Conservation (phyloP, 768 basidiomycete genomes). For the Pisolithus marmoratus region DNA sequence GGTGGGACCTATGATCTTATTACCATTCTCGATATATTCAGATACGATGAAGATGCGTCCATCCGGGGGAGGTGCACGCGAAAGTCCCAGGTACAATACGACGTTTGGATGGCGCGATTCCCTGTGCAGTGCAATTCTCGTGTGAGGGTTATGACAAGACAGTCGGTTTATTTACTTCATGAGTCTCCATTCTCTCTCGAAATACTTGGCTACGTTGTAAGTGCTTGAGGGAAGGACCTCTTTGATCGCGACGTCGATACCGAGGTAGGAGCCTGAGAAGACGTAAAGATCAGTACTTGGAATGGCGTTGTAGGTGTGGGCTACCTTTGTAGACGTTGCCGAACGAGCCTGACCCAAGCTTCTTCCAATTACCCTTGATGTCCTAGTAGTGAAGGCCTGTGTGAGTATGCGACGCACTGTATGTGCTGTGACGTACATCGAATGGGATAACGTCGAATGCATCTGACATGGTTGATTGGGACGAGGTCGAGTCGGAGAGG, state of each 20-base stretch:
- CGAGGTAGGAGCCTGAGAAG: slow-evolving; percentile 76
- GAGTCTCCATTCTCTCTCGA: slow-evolving; percentile 96
- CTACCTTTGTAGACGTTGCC: slow-evolving; percentile 85
- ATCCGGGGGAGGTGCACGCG: slow-evolving; percentile 69
- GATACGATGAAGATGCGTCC: slow-evolving; percentile 91
- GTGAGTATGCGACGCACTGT: not conserved
- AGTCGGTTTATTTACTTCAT: slow-evolving; percentile 63
- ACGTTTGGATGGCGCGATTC: slow-evolving; percentile 91
- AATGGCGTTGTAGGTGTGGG: slow-evolving; percentile 7
- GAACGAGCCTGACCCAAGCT: slow-evolving; percentile 88
- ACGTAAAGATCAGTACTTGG: slow-evolving; percentile 4
- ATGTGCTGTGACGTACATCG: slow-evolving; percentile 42
- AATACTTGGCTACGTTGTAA: slow-evolving; percentile 96
- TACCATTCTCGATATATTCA: slow-evolving; percentile 86
- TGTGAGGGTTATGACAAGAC: slow-evolving; percentile 1
- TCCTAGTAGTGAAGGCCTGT: slow-evolving; percentile 43
- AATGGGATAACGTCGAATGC: slow-evolving; percentile 87
- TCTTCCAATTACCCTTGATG: slow-evolving; percentile 84
- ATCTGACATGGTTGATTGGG: slow-evolving; percentile 39
- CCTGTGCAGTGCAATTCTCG: slow-evolving; percentile 22
- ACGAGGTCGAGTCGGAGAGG: not conserved
- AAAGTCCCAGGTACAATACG: slow-evolving; percentile 88
- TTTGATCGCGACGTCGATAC: slow-evolving; percentile 94
- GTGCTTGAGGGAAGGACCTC: slow-evolving; percentile 89
- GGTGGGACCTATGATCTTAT: slow-evolving; percentile 1